Base-by-base conservation (phyloP, 2,329 filamentous ascomycete genomes). In the Pezicula neosporulosa region DNA sequence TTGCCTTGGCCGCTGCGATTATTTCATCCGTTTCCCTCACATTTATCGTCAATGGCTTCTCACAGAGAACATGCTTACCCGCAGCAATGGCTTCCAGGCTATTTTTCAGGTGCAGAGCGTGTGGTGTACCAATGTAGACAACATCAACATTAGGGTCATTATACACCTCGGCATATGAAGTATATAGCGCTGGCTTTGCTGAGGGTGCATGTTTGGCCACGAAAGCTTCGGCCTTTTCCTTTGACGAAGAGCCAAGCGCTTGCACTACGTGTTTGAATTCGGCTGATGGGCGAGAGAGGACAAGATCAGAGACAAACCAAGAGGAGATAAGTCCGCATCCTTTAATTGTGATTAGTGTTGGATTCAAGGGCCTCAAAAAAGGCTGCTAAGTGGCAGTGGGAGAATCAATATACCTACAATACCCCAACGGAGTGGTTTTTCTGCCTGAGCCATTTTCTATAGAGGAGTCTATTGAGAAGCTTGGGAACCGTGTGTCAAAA, bases 21-120 rank as follows among this genome's bases (percentile, higher is more conserved):
- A 87, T 68, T 46, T 75, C 74, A 63, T 78, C 77, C 5, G 80
- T 67, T 60, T 87, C 83, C 30, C 74, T 74, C 2, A 82, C 83
- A 63, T 86, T 87, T 50, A 85, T 80, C 0, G 83, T 86, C 56
- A 88, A 83, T 0, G 84, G 77, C 68, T 88, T 88, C 67, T 87
- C 84, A 64, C 83, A 87, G 6, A 87, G 73, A 18, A 87, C 82
- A 58, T 85, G 74, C 68, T 87, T 87, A 38, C 82, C 82, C 2
- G 80, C 80, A 50, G 81, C 75, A 39, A 87, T 71, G 39, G 77
- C 80, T 7, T 86, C 74, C 70, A 82, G 78, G 28, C 76, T 76
- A 66, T 87, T 84, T 60, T 85, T 81, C 66, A 81, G 86, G 69
- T 87, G 84, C 61, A 87, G 83, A 28, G 81, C 83, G 67, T 87